Evolutionary conservation across 352 stramenopile genomes (phyloP).

Genomic region (Phytopythium mirpurense): DNA sequence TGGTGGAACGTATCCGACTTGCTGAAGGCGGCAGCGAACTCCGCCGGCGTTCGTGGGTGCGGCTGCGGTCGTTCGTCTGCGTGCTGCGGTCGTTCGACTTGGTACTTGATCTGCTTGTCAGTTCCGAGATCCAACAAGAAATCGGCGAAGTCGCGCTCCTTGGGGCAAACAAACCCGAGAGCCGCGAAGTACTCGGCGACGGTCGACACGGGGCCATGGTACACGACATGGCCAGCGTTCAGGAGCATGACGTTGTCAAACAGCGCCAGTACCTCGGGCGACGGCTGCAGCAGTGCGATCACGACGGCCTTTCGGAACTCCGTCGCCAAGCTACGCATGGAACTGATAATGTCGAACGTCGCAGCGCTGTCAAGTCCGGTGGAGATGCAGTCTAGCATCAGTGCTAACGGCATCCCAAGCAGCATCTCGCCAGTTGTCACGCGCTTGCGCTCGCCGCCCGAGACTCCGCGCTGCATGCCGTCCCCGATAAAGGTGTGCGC

Average conservation of each 20-base stretch:
- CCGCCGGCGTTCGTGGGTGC: conserved; percentile 13
- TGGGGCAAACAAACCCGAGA: conserved; percentile 34
- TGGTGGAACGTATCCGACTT: conserved; percentile 17
- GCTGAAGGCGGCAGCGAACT: conserved; percentile 28
- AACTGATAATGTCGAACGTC: conserved; percentile 47
- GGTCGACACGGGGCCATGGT: conserved; percentile 28
- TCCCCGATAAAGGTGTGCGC: conserved; percentile 42
- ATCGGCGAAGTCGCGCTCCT: conserved; percentile 32
- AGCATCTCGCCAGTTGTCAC: conserved; percentile 86
- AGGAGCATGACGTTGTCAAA: conserved; percentile 56
- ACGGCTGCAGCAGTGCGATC: conserved; percentile 80
- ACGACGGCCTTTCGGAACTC: conserved; percentile 39
- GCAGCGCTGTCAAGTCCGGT: conserved; percentile 51
- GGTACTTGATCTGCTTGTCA: conserved; percentile 29
- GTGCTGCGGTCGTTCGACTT: conserved; percentile 4
- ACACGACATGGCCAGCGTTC: conserved; percentile 79
- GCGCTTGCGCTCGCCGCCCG: conserved; percentile 85
- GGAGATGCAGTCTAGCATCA: conserved; percentile 74
- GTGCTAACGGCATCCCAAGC: conserved; percentile 59
- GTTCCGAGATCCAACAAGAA: conserved; percentile 46
- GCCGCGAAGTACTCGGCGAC: conserved; percentile 33
- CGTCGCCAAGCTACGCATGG: conserved; percentile 24
- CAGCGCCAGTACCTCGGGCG: conserved; percentile 47
- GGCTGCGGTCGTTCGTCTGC: not conserved
- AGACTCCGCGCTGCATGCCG: conserved; percentile 52